These are phyloP conservation scores for Musa troglodytarum DNA, from an alignment of 176 grass and related monocot genomes.

Conservation along the genomic window DNA sequence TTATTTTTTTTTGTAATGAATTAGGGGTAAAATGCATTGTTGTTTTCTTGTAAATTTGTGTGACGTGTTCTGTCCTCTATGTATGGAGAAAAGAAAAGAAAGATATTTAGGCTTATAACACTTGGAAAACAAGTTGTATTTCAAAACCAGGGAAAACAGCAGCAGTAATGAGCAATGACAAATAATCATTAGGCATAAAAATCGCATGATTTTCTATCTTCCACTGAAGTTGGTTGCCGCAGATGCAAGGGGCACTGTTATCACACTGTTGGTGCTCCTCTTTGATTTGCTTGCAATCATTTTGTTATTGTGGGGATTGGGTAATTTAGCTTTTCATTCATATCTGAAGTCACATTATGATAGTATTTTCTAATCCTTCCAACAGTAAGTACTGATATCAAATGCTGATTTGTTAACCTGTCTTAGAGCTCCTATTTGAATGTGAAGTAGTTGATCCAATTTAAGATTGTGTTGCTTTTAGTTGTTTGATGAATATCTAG, in stretches of 20 bases:
- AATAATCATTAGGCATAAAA: not conserved
- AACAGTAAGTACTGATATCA: too few relatives aligned
- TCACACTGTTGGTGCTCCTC: too few relatives aligned
- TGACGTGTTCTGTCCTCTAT: not conserved
- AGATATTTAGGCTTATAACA: not conserved
- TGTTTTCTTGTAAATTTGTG: not conserved
- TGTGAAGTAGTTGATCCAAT: too few relatives aligned
- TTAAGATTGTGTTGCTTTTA: too few relatives aligned
- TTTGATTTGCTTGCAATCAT: too few relatives aligned
- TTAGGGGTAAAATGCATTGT: not conserved
- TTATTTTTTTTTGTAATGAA: not conserved
- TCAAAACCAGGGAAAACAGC: not conserved
- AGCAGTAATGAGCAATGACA: not conserved
- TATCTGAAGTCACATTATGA: too few relatives aligned
- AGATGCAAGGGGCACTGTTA: not conserved
- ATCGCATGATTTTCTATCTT: not conserved
- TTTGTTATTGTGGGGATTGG: too few relatives aligned
- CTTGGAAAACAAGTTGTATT: not conserved
- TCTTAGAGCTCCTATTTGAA: too few relatives aligned
- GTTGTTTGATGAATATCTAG: too few relatives aligned
- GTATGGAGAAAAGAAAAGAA: not conserved
- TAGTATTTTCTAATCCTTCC: too few relatives aligned
- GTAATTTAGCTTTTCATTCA: too few relatives aligned
- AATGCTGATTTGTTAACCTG: too few relatives aligned
- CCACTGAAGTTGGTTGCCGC: not conserved